Evolutionary conservation across 352 stramenopile genomes (phyloP).

Genomic region (Phytophthora quininea): DNA sequence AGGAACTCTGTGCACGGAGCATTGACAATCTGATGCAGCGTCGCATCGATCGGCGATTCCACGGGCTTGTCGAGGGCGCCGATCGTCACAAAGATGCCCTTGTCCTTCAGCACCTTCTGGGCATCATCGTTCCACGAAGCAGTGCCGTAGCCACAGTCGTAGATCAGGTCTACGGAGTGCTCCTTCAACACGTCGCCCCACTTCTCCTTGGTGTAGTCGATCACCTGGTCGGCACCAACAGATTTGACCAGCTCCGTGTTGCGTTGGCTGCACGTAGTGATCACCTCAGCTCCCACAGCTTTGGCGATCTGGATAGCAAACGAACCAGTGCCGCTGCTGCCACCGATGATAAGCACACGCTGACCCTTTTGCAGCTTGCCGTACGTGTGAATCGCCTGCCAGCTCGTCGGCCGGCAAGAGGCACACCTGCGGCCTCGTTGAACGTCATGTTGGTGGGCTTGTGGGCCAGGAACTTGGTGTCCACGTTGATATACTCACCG

Average conservation of each 20-base stretch:
- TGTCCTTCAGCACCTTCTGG: slow-evolving; percentile 39
- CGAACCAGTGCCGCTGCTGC: slow-evolving; percentile 61
- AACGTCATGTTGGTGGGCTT: slow-evolving; percentile 53
- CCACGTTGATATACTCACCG: slow-evolving; percentile 38
- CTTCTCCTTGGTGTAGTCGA: slow-evolving; percentile 48
- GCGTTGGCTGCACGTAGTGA: slow-evolving; percentile 35
- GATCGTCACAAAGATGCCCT: slow-evolving; percentile 39
- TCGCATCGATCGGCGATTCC: slow-evolving; percentile 58
- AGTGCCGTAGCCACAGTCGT: slow-evolving; percentile 24
- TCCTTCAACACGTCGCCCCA: slow-evolving; percentile 27
- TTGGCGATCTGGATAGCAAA: slow-evolving; percentile 68
- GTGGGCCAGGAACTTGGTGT: slow-evolving; percentile 31
- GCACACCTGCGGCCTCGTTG: slow-evolving; percentile 34
- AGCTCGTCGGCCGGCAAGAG: slow-evolving; percentile 28
- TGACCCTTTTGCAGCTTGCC: slow-evolving; percentile 33
- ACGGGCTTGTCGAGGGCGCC: slow-evolving; percentile 30
- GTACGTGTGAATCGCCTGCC: slow-evolving; percentile 33
- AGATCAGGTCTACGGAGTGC: slow-evolving; percentile 31
- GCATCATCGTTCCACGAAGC: slow-evolving; percentile 24
- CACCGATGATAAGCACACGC: slow-evolving; percentile 54
- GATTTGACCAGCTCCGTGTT: slow-evolving; percentile 35
- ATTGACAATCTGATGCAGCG: slow-evolving; percentile 7
- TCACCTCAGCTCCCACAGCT: slow-evolving; percentile 29
- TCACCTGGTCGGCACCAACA: slow-evolving; percentile 40
- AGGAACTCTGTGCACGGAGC: slow-evolving; percentile 17